Base-by-base conservation (phyloP, 768 basidiomycete species). In the Termitomyces sp. region DNA sequence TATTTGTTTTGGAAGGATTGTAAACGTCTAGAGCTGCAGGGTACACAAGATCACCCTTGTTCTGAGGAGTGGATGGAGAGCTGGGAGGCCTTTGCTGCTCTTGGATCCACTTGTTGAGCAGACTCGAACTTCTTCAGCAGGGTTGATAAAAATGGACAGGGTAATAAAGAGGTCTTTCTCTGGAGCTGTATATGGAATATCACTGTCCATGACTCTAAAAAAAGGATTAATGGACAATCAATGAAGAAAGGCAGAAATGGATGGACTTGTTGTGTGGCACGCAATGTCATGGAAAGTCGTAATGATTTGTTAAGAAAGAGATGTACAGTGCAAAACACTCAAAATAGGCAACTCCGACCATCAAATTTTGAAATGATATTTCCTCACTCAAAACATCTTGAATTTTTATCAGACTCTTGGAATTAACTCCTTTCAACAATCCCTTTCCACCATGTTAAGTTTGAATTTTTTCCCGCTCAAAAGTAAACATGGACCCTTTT, bases 91-190 rank as follows among this genome's bases (percentile, higher is more conserved):
- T 58, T 45, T 78, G 79, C 65, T 82, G 80, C 52, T 81, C 79
- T 53, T 74, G 68, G 49, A 83, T 81, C 80, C 80, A 83, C 63
- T 78, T 77, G 68, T 79, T 71, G 55, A 83, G 73, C 68, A 81
- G 68, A 63, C 79, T 81, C n/a, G 80, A 79, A 44, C 75, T 76
- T 60, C 72, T 66, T 41, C 71, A 74, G 45, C 73, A 71, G 24
- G 72, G 71, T 56, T 71, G 67, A 62, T 66, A 44, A 70, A 59
- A 41, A 71, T 63, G 30, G 76, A 74, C 35, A 66, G 70, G 43
- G 74, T 71, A 62, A 71, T 75, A 67, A 79, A 81, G 22, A 79
- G 79, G 63, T 82, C 80, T 63, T 81, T 79, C 51, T 81, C 79
- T 26, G 78, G 73, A 55, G 74, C 70, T 54, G 79, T 80, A 63